Evolutionary conservation across 2,329 filamentous ascomycete genomes (phyloP).

Genomic region (Macrophomina phaseolina): DNA sequence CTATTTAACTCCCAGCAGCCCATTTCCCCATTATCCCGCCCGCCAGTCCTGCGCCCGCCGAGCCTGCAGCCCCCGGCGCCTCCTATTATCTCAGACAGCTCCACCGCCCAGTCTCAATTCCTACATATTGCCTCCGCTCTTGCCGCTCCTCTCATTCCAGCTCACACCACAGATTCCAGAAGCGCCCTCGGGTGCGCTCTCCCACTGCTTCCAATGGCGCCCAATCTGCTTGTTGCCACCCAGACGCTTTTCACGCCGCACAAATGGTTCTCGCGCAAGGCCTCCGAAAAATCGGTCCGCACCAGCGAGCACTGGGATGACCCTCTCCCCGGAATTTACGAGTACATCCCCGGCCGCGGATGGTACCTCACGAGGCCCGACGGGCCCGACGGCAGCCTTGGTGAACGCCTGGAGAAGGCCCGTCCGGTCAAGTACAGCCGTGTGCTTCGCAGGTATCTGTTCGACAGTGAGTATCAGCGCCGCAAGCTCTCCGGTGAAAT

Average conservation of each 20-base stretch:
- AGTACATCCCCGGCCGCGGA: constrained; percentile 56
- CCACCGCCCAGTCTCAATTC: constrained; percentile 12
- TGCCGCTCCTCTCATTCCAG: constrained; percentile 2
- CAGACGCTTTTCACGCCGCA: constrained; percentile 54
- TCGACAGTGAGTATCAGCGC: constrained; percentile 54
- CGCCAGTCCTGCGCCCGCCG: background rate
- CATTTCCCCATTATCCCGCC: background rate
- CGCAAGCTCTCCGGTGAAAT: constrained; percentile 53
- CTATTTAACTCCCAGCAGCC: constrained; percentile 17
- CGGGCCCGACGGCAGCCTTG: constrained; percentile 39
- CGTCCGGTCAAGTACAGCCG: constrained; percentile 53
- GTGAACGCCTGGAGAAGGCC: constrained; percentile 36
- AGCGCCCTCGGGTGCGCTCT: constrained; percentile 6
- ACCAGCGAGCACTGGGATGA: constrained; percentile 55
- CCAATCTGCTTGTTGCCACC: constrained; percentile 58
- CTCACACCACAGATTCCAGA: constrained; percentile 12
- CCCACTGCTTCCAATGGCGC: constrained; percentile 47
- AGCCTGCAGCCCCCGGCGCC: background rate
- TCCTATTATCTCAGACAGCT: constrained; percentile 7
- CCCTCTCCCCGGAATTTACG: constrained; percentile 57
- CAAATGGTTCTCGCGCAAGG: constrained; percentile 54
- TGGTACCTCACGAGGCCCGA: constrained; percentile 56
- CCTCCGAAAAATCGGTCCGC: constrained; percentile 47
- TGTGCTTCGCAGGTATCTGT: constrained; percentile 56
- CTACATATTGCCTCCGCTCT: constrained; percentile 4